A percentile compares a stretch with the other conserved stretches of the same genome.
These are phyloP conservation scores for Populus euphratica DNA, from an alignment of 345 rosid genomes.

Conservation along the genomic window DNA sequence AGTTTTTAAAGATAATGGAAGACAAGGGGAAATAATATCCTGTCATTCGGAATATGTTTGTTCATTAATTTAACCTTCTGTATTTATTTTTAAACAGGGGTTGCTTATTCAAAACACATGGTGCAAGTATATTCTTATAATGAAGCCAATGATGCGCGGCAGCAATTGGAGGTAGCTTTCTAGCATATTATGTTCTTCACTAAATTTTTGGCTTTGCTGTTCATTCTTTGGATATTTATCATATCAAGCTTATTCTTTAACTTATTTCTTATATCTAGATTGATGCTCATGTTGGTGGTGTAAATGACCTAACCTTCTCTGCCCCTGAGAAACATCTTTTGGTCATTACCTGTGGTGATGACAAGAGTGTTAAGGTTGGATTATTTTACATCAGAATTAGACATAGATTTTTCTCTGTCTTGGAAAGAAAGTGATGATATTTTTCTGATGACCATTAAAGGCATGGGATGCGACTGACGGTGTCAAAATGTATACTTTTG, in stretches of 20 bases:
- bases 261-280: constrained; percentile 40
- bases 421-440: neutral
- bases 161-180: constrained; percentile 29
- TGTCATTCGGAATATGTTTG: neutral
- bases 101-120: constrained; percentile 39
- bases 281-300: constrained; percentile 74
- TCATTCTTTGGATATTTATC: neutral
- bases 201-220: neutral
- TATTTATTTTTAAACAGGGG: constrained; percentile 21
- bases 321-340: constrained; percentile 39
- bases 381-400: neutral
- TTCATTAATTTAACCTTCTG: neutral
- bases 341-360: constrained; percentile 80
- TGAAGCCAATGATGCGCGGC: constrained; percentile 20
- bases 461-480: constrained; percentile 62
- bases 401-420: neutral
- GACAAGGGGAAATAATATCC: neutral
- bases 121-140: constrained; percentile 35
- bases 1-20: constrained; percentile 15
- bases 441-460: constrained; percentile 27
- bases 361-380: constrained; percentile 63
- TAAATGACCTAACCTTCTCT: constrained; percentile 69
- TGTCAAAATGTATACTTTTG: constrained; percentile 45
- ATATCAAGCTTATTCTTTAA: neutral
- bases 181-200: neutral